A percentile compares a stretch with the other conserved stretches of the same genome.
These are phyloP conservation scores for Suillus cothurnatus DNA, from an alignment of 768 basidiomycete genomes.

Conservation along the genomic window DNA sequence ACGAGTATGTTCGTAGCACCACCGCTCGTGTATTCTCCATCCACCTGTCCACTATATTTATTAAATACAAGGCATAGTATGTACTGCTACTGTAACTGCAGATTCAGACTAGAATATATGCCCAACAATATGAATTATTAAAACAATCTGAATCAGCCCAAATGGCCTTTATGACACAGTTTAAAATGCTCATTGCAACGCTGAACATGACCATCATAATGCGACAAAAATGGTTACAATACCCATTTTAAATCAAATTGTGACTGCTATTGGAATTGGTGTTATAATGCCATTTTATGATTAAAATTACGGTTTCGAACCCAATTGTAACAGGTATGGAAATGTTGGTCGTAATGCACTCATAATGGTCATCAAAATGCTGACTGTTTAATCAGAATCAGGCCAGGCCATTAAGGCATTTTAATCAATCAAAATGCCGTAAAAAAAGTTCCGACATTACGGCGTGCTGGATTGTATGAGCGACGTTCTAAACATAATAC, in stretches of 20 bases:
- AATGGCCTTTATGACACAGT: background rate
- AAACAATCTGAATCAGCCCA: constrained; percentile 2
- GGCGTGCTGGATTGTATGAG: too few species aligned
- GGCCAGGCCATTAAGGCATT: background rate
- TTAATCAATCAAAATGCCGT: background rate
- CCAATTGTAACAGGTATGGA: background rate
- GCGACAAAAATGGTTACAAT: background rate
- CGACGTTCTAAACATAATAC: too few species aligned
- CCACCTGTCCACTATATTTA: too few species aligned
- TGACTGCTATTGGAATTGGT: background rate
- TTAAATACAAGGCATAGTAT: too few species aligned
- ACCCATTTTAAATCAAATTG: background rate
- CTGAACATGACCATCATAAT: background rate
- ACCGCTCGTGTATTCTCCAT: constrained; percentile 99
- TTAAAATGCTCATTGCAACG: background rate
- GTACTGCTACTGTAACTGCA: too few species aligned
- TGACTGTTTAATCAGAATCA: constrained; percentile 1
- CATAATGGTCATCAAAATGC: background rate
- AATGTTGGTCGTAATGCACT: background rate
- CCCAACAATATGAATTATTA: background rate
- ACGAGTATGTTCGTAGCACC: constrained; percentile 98
- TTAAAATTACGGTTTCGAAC: background rate
- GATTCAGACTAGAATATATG: background rate
- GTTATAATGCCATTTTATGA: background rate
- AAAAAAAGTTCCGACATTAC: background rate